Base-by-base conservation (phyloP, 495 filamentous ascomycete species). In the Neurospora sp. region DNA sequence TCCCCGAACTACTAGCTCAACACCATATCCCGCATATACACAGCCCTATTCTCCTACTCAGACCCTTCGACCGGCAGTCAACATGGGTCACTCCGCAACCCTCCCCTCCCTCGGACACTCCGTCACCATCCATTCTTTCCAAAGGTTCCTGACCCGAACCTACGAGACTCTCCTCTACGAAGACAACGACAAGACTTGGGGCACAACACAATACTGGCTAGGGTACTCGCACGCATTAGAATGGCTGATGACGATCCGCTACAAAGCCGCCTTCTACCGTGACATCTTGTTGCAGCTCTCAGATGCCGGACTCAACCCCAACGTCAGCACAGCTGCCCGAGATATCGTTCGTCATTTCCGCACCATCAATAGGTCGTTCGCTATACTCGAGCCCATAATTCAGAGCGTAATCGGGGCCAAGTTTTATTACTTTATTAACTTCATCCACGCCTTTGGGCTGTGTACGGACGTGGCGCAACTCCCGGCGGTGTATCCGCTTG, bases 181-280 rank as follows among this genome's bases (percentile, higher is more conserved):
- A 44, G 76, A 78, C 53, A 73, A 73, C n/a, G 76, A 78, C 42
- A 72, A 72, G 22, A 68, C 65, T 2, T 78, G 76, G 76, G 76
- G 76, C 3, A 78, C 76, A 42, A 78, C 76, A 8, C 72, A 76
- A 70, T 78, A 74, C 75, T 78, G 75, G 73, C 71, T 73, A 1
- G 69, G 75, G 14, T 75, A 71, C 40, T 72, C 71, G 40, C 59
- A 68, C 18, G 73, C 72, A 0, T 72, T 74, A 65, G 76, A 76
- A 44, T 78, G 76, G 76, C 41, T 76, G 37, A 74, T 72, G 45
- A 75, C 74, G 31, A 65, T 76, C 71, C 72, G 76, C 22, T 76
- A 74, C 69, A 75, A 76, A 65, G 73, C 76, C 39, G 74, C 73
- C 1, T 41, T 75, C 10, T 71, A 76, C 42, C 72, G 72, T 3